Percentiles rank a stretch among this genome's conserved stretches.
Evolutionary conservation across 805 yeast genomes (phyloP).

Genomic region (Nakazawaea pomicola): DNA sequence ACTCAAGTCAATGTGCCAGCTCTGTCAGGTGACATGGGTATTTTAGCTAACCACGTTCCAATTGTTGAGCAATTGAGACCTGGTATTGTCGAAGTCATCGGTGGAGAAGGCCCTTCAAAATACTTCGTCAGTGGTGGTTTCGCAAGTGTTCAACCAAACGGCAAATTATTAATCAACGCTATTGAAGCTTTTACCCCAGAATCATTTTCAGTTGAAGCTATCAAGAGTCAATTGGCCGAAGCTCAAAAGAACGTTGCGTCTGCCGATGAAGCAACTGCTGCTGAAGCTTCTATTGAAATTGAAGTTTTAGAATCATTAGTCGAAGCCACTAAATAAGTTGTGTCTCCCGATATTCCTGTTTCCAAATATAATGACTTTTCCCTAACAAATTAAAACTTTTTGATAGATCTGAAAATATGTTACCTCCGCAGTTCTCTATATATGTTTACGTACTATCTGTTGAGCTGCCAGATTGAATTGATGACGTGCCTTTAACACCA

Average conservation of each 20-base stretch:
- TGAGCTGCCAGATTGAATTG: too few species aligned
- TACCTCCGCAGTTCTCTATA: too few species aligned
- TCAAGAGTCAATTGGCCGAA: constrained; percentile 79
- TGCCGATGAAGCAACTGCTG: constrained; percentile 82
- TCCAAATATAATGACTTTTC: too few species aligned
- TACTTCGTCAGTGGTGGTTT: constrained; percentile 95
- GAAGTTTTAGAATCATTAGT: constrained; percentile 95
- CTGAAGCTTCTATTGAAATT: constrained; percentile 92
- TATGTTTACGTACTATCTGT: too few species aligned
- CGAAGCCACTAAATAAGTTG: constrained; percentile 62
- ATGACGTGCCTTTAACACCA: too few species aligned
- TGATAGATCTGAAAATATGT: too few species aligned
- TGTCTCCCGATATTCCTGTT: too few species aligned
- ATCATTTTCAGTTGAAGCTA: constrained; percentile 73
- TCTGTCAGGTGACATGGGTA: constrained; percentile 92
- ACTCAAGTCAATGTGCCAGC: constrained; percentile 94
- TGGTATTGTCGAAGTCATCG: constrained; percentile 90
- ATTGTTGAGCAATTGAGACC: constrained; percentile 94
- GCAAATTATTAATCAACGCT: constrained; percentile 84
- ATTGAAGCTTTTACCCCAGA: constrained; percentile 93
- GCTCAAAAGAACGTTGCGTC: constrained; percentile 89
- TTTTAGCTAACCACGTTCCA: constrained; percentile 96
- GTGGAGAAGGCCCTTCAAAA: constrained; percentile 64
- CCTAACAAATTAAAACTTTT: too few species aligned
- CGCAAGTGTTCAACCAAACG: constrained; percentile 94